Evolutionary conservation across 2,329 filamentous ascomycete species (phyloP).

Genomic region (Stachybotrys chartarum): DNA sequence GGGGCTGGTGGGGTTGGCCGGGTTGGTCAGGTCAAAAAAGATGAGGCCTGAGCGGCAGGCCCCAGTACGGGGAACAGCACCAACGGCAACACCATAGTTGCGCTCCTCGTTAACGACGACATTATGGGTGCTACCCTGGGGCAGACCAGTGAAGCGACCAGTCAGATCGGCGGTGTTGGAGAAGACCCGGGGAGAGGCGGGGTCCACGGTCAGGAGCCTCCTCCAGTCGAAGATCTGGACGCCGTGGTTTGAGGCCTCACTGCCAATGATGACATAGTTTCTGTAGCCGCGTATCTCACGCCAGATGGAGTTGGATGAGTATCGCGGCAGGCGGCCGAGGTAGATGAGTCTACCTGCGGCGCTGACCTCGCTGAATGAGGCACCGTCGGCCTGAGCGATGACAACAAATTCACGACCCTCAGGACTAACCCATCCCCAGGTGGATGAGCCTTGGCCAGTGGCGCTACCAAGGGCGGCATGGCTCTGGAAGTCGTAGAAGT

Average conservation of each 20-base stretch:
- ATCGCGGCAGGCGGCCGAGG: slow-evolving; percentile 1
- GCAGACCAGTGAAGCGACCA: slow-evolving; percentile 10
- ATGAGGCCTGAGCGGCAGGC: slow-evolving; percentile 33
- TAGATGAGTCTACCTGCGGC: neutral
- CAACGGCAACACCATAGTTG: slow-evolving; percentile 38
- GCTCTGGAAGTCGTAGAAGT: slow-evolving; percentile 46
- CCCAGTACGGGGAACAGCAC: slow-evolving; percentile 35
- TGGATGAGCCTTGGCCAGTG: slow-evolving; percentile 21
- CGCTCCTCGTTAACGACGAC: slow-evolving; percentile 23
- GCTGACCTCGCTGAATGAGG: slow-evolving; percentile 36
- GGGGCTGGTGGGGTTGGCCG: slow-evolving; percentile 38
- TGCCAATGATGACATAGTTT: slow-evolving; percentile 25
- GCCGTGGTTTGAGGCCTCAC: slow-evolving; percentile 38
- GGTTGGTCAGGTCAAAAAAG: slow-evolving; percentile 34
- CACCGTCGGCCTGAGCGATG: slow-evolving; percentile 35
- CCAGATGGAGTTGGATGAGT: slow-evolving; percentile 14
- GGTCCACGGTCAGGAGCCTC: slow-evolving; percentile 35
- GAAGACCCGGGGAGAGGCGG: slow-evolving; percentile 21
- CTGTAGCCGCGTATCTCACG: slow-evolving; percentile 27
- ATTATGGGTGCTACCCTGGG: slow-evolving; percentile 30
- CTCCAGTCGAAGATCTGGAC: slow-evolving; percentile 57
- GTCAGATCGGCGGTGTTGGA: slow-evolving; percentile 23
- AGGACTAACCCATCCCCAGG: slow-evolving; percentile 32
- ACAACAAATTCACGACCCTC: slow-evolving; percentile 38
- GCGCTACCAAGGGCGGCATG: slow-evolving; percentile 39